Conservation (phyloP, 2,329 filamentous ascomycete species). For the Apiospora hydei region DNA sequence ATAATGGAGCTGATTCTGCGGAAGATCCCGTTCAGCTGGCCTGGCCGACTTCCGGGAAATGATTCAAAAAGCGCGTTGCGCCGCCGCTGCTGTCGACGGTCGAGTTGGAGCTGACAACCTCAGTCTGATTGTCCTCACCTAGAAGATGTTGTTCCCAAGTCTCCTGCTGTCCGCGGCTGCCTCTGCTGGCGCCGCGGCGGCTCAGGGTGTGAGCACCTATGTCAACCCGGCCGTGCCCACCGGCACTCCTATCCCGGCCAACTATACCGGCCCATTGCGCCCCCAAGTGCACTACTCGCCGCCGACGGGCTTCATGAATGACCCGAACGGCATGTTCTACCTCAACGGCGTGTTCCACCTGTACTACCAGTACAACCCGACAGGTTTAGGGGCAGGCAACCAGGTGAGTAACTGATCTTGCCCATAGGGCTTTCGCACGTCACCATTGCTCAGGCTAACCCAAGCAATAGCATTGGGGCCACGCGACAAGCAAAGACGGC, state of each 20-base stretch:
- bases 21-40: background rate
- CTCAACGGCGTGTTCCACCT: conserved; percentile 68
- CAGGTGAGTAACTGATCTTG: conserved; percentile 38
- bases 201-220: conserved; percentile 34
- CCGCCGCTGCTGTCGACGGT: background rate
- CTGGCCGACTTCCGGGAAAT: background rate
- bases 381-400: conserved; percentile 35
- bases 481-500: conserved; percentile 67
- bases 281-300: conserved; percentile 65
- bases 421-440: background rate
- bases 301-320: conserved; percentile 63
- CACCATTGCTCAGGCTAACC: background rate
- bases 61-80: background rate
- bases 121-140: background rate
- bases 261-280: conserved; percentile 44
- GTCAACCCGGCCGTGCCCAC: conserved; percentile 41
- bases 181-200: background rate
- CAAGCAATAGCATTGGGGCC: conserved; percentile 63
- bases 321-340: conserved; percentile 70
- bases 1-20: background rate
- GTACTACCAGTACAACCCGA: conserved; percentile 64
- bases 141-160: conserved; percentile 13
- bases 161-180: conserved; percentile 1
- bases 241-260: conserved; percentile 35
- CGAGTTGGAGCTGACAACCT: background rate